Conservation (phyloP, 345 rosid species). For the Gossypioides kirkii region DNA sequence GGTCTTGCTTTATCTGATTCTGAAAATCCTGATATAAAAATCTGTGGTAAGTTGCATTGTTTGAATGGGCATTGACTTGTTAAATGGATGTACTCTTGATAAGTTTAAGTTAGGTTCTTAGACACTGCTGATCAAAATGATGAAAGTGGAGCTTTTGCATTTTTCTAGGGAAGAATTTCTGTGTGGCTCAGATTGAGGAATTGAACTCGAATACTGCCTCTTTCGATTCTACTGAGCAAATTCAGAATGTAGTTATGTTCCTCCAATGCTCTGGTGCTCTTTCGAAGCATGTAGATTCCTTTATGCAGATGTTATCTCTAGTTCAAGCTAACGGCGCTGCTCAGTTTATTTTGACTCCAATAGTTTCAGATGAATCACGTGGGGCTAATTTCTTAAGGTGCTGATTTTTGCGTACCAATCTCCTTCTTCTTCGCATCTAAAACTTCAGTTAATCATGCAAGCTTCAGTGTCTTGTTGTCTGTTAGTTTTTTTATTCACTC, state of each 20-base stretch:
- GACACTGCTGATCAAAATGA: background rate
- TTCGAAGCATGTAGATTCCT: conserved; percentile 54
- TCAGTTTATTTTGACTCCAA: conserved; percentile 53
- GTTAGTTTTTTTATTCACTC: background rate
- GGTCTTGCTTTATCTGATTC: conserved; percentile 71
- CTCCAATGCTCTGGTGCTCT: conserved; percentile 67
- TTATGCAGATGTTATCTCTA: conserved; percentile 28
- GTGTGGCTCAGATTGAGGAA: conserved; percentile 61
- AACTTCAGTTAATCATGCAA: background rate
- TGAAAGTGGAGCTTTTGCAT: conserved; percentile 3
- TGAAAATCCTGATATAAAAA: conserved; percentile 42
- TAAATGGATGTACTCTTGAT: background rate
- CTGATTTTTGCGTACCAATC: background rate
- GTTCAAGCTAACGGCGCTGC: conserved; percentile 44
- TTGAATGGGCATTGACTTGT: background rate
- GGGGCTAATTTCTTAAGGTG: conserved; percentile 60
- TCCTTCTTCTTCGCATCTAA: background rate
- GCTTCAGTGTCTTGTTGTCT: background rate
- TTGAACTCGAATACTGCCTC: conserved; percentile 45
- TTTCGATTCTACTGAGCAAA: conserved; percentile 54
- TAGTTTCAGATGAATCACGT: conserved; percentile 52
- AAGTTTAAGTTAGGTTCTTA: background rate
- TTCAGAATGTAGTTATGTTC: conserved; percentile 66
- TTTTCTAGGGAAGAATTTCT: conserved; percentile 60
- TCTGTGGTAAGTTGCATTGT: conserved; percentile 41